phyloP scores from a whole-genome alignment of 1,284 basidiomycete species.

The Pseudozyma sp. region DNA sequence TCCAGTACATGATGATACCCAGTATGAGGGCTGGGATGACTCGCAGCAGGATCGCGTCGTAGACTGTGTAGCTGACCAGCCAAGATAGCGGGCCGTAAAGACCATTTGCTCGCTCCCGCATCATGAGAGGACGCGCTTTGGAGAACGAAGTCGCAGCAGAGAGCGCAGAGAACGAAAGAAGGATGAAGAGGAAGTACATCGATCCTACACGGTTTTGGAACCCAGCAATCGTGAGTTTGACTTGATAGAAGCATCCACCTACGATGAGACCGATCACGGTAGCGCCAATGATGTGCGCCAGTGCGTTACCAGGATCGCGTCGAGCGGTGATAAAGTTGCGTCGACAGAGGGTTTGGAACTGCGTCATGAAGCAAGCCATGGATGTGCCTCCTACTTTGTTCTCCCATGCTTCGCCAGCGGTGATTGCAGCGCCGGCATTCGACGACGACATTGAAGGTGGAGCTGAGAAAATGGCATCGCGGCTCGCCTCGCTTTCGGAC shows the following conservation, averaged over 20 bases:
- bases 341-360: constrained; percentile 39
- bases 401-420: constrained; percentile 34
- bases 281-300: constrained; percentile 53
- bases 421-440: background rate
- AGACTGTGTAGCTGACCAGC: constrained; percentile 51
- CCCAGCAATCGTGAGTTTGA: constrained; percentile 54
- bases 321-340: constrained; percentile 48
- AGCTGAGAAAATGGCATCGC: background rate
- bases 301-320: constrained; percentile 47
- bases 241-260: constrained; percentile 60
- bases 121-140: constrained; percentile 50
- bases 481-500: constrained; percentile 7
- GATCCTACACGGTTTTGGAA: constrained; percentile 61
- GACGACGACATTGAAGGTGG: background rate
- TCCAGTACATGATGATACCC: constrained; percentile 53
- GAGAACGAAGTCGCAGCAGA: constrained; percentile 44
- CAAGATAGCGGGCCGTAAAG: constrained; percentile 51
- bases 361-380: constrained; percentile 54
- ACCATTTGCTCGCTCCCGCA: constrained; percentile 59
- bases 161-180: constrained; percentile 49
- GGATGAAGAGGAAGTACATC: constrained; percentile 59
- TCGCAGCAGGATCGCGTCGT: constrained; percentile 53
- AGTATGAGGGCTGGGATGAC: constrained; percentile 42
- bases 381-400: constrained; percentile 16
- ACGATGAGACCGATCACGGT: constrained; percentile 50